phyloP scores from a whole-genome alignment of 495 filamentous ascomycete genomes.

The Podospora australis region DNA sequence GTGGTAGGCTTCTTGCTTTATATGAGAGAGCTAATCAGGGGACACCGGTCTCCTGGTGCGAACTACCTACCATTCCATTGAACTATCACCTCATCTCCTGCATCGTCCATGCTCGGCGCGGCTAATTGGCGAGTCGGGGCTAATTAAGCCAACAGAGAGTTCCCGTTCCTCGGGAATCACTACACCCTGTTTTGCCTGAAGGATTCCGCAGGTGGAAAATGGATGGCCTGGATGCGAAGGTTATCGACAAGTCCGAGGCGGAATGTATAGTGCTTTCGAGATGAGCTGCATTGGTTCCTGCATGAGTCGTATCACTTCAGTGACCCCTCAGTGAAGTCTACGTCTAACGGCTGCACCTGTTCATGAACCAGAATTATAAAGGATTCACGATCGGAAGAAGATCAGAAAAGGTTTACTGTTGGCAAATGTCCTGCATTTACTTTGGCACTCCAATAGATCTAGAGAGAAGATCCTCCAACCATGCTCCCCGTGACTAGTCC shows the following conservation, averaged over 20 bases:
- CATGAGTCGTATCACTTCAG: background rate
- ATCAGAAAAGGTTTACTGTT: too few relatives aligned
- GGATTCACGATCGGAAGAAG: too few relatives aligned
- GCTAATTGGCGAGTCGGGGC: background rate
- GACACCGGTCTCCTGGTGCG: background rate
- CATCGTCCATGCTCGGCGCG: background rate
- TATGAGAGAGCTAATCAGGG: background rate
- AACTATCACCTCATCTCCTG: background rate
- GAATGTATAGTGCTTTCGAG: background rate
- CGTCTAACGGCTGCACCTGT: too few relatives aligned
- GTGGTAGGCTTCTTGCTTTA: too few relatives aligned
- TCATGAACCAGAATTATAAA: too few relatives aligned
- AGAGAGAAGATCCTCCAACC: background rate
- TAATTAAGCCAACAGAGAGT: too few relatives aligned
- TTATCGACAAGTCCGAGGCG: background rate
- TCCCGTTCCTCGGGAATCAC: background rate
- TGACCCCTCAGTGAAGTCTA: background rate
- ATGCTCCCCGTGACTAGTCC: background rate
- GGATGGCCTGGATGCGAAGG: background rate
- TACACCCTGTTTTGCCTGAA: background rate
- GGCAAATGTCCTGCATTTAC: too few relatives aligned
- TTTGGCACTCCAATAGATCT: background rate
- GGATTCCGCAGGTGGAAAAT: background rate
- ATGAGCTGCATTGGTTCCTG: background rate
- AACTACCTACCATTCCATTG: background rate